Conservation (phyloP, 2,329 filamentous ascomycete species). For the Zasmidium angulare region DNA sequence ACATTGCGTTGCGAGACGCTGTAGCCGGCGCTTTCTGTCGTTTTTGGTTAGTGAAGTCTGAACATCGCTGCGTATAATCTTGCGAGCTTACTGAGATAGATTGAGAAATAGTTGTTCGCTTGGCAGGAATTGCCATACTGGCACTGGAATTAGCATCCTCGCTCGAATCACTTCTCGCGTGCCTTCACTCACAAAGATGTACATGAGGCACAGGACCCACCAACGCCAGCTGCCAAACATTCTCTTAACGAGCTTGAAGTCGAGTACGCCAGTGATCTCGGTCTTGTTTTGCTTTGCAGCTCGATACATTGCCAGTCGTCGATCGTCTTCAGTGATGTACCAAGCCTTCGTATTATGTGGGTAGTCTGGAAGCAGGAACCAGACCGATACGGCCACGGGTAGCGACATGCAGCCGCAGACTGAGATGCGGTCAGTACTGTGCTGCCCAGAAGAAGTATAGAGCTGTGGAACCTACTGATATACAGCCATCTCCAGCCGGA, state of each 20-base stretch:
- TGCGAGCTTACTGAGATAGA: slow-evolving; percentile 7
- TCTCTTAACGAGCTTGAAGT: slow-evolving; percentile 10
- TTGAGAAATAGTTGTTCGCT: slow-evolving; percentile 10
- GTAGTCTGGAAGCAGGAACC: slow-evolving; percentile 14
- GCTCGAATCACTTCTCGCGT: not conserved
- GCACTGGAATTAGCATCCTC: not conserved
- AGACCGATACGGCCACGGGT: slow-evolving; percentile 8
- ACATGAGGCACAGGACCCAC: slow-evolving; percentile 11
- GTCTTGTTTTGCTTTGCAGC: slow-evolving; percentile 8
- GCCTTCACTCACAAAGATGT: slow-evolving; percentile 6
- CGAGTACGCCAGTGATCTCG: slow-evolving; percentile 8
- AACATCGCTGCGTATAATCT: not conserved
- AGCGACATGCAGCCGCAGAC: slow-evolving; percentile 15
- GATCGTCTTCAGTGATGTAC: slow-evolving; percentile 14
- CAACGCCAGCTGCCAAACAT: slow-evolving; percentile 11
- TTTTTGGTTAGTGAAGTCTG: not conserved
- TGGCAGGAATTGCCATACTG: slow-evolving; percentile 14
- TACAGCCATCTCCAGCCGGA: slow-evolving; percentile 18
- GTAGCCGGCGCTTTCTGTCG: slow-evolving; percentile 16
- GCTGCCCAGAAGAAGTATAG: not conserved
- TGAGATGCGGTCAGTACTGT: not conserved
- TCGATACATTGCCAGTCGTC: slow-evolving; percentile 7
- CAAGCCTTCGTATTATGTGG: slow-evolving; percentile 15
- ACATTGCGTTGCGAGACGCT: slow-evolving; percentile 16
- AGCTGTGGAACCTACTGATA: slow-evolving; percentile 4